phyloP scores from a whole-genome alignment of 257 asterid genomes.

The Salvia miltiorrhiza region DNA sequence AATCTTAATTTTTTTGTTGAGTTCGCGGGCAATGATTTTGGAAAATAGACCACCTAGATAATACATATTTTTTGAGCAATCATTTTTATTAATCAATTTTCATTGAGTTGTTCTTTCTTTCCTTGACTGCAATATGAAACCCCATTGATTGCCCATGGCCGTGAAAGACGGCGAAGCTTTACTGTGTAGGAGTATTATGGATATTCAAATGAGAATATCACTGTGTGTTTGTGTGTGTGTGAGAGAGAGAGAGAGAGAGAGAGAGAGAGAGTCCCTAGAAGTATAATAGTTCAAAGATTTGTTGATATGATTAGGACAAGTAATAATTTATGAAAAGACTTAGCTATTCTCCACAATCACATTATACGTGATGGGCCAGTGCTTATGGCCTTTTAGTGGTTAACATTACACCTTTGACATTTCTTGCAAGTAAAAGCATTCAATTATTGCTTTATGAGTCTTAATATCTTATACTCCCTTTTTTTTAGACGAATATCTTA shows the following conservation, averaged over 20 bases:
- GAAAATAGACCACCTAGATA: background rate
- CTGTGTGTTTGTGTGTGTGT: background rate
- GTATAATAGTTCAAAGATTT: background rate
- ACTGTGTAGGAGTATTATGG: background rate
- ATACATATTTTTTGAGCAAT: background rate
- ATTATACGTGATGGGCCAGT: constrained; percentile 4
- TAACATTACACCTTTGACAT: constrained; percentile 16
- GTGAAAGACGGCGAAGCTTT: too few relatives aligned
- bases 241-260: background rate
- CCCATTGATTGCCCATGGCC: too few relatives aligned
- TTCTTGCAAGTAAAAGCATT: constrained; percentile 11
- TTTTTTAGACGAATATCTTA: too few relatives aligned
- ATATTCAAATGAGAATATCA: background rate
- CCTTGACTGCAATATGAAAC: background rate
- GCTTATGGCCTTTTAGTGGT: constrained; percentile 7
- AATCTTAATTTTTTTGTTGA: background rate
- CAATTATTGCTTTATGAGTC: background rate
- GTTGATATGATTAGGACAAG: background rate
- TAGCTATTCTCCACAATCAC: constrained; percentile 4
- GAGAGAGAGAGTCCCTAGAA: background rate
- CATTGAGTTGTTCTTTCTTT: background rate
- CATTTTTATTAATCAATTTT: background rate
- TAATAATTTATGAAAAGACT: constrained; percentile 6
- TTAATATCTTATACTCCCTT: too few relatives aligned
- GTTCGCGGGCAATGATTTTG: background rate